Evolutionary conservation across 257 asterid genomes (phyloP).

Genomic region (Cordia subcordata): DNA sequence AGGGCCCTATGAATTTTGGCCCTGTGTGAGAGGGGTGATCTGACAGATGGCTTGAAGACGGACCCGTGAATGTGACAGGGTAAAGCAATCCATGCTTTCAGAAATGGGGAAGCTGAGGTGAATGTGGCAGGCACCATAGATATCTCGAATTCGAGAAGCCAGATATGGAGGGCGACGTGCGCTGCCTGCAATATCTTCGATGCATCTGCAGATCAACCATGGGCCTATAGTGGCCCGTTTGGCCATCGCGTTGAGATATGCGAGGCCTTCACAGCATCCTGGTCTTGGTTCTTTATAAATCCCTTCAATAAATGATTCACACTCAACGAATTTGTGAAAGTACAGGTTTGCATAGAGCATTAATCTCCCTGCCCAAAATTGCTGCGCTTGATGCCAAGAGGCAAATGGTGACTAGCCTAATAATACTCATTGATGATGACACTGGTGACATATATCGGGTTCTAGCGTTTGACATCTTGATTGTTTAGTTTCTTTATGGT

Average conservation of each 20-base stretch:
- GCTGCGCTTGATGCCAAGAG: not conserved
- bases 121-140: constrained; percentile 27
- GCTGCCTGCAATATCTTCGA: constrained; percentile 16
- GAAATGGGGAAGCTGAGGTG: constrained; percentile 39
- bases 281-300: not conserved
- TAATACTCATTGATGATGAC: not conserved
- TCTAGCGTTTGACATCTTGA: too few species aligned
- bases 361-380: not conserved
- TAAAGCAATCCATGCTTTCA: constrained; percentile 36
- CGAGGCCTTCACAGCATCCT: constrained; percentile 4
- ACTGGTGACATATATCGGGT: too few species aligned
- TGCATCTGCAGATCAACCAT: constrained; percentile 26
- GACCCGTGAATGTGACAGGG: not conserved
- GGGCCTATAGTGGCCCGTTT: constrained; percentile 11
- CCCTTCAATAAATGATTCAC: not conserved
- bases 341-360: not conserved
- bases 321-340: not conserved
- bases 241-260: constrained; percentile 11
- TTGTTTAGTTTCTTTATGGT: too few species aligned
- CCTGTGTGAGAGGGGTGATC: too few species aligned
- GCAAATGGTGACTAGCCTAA: too few species aligned
- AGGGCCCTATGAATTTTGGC: too few species aligned
- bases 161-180: constrained; percentile 1
- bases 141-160: constrained; percentile 14
- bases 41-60: too few species aligned